phyloP scores from a whole-genome alignment of 164 flowering plant genomes.

The Liriodendron chinense region DNA sequence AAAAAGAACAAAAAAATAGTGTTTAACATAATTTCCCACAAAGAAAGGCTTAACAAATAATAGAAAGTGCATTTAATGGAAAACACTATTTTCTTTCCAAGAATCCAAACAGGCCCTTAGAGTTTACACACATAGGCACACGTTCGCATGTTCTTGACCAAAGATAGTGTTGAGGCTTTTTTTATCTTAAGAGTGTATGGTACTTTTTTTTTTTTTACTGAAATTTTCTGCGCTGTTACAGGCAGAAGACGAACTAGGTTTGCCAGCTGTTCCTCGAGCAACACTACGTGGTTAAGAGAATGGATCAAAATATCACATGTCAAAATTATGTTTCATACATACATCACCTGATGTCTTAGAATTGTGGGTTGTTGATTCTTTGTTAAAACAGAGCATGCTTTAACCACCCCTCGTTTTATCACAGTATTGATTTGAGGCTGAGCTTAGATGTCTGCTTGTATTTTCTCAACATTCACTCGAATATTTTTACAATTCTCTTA shows the following conservation, averaged over 20 bases:
- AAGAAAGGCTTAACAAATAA: too few species aligned
- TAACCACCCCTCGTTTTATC: background rate
- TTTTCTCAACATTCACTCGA: background rate
- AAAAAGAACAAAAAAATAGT: too few species aligned
- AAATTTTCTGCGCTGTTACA: constrained; percentile 21
- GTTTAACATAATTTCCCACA: too few species aligned
- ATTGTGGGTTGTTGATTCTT: background rate
- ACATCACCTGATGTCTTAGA: background rate
- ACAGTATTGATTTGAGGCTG: background rate
- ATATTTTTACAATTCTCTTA: background rate
- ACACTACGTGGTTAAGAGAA: constrained; percentile 61
- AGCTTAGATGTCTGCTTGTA: background rate
- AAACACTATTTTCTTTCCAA: too few species aligned
- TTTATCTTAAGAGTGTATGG: too few species aligned
- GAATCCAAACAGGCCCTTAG: too few species aligned
- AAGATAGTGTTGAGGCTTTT: too few species aligned
- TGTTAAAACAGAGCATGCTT: background rate
- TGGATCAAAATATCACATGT: background rate
- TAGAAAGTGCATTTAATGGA: too few species aligned
- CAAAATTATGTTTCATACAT: background rate
- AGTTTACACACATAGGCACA: too few species aligned
- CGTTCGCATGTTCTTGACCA: too few species aligned
- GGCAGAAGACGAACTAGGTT: constrained; percentile 80
- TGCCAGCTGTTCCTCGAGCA: constrained; percentile 81
- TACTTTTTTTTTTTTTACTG: background rate